A percentile compares a stretch with the other conserved stretches of the same genome.
Conservation (phyloP, 73 alveolate species). For the Paramecium pentaurelia region DNA sequence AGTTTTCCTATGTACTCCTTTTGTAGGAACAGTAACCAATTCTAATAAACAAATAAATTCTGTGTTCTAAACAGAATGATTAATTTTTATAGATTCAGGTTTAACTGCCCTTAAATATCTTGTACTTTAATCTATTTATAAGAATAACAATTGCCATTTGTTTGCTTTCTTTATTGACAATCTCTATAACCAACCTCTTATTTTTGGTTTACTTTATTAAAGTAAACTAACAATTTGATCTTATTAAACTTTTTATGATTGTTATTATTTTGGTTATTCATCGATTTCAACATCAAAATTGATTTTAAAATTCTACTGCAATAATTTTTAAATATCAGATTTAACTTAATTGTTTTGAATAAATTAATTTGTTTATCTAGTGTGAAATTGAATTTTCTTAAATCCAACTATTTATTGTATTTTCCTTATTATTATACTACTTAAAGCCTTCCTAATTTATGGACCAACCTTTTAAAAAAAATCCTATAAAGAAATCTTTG, state of each 20-base stretch:
- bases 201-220: constrained; percentile 20
- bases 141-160: constrained; percentile 27
- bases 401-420: constrained; percentile 2
- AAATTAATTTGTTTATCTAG: constrained; percentile 2
- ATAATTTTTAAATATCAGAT: background rate
- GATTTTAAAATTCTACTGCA: constrained; percentile 7
- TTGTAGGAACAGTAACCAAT: background rate
- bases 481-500: background rate
- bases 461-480: constrained; percentile 12
- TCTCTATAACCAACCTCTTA: constrained; percentile 45
- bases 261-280: background rate
- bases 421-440: background rate
- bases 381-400: constrained; percentile 10
- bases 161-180: background rate
- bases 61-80: background rate
- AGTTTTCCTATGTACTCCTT: constrained; percentile 37
- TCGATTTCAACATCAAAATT: constrained; percentile 44
- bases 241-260: background rate
- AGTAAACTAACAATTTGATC: constrained; percentile 9
- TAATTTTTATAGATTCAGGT: background rate
- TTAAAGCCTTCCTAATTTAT: background rate
- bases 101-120: background rate
- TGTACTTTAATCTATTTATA: constrained; percentile 15
- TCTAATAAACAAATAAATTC: constrained; percentile 28
- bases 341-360: background rate